Evolutionary conservation across 2,329 filamentous ascomycete species (phyloP).

Genomic region (Sporothrix humicola): DNA sequence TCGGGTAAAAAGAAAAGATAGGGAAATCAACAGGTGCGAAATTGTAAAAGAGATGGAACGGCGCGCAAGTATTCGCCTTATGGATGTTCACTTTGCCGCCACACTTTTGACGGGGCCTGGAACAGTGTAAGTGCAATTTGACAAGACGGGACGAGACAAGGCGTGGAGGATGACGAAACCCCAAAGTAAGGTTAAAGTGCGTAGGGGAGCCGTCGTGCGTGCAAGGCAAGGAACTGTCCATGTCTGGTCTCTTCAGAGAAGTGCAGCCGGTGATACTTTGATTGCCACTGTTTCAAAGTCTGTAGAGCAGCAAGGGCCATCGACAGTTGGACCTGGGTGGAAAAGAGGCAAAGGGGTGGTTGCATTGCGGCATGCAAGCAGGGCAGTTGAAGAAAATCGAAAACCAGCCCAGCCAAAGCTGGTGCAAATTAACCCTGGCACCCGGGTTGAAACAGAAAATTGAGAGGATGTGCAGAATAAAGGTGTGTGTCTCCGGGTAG

Average conservation of each 20-base stretch:
- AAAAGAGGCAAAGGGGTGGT: background rate
- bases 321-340: background rate
- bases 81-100: background rate
- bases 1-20: background rate
- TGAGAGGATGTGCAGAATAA: background rate
- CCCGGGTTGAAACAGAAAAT: conserved; percentile 22
- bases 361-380: background rate
- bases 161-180: conserved; percentile 13
- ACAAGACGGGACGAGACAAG: conserved; percentile 12
- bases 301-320: background rate
- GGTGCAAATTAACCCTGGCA: background rate
- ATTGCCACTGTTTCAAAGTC: conserved; percentile 21
- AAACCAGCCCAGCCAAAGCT: background rate
- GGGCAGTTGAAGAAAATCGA: background rate
- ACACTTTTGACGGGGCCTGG: conserved; percentile 1
- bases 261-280: background rate
- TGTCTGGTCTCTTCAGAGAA: background rate
- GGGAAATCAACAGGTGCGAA: background rate
- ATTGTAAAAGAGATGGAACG: background rate
- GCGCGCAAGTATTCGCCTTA: background rate
- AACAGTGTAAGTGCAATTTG: conserved; percentile 8
- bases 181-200: conserved; percentile 12
- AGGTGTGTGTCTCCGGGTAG: background rate
- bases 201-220: background rate
- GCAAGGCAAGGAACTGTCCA: conserved; percentile 8